These are phyloP conservation scores for Podospora tetraspora DNA, from an alignment of 495 filamentous ascomycete species.

Conservation along the genomic window DNA sequence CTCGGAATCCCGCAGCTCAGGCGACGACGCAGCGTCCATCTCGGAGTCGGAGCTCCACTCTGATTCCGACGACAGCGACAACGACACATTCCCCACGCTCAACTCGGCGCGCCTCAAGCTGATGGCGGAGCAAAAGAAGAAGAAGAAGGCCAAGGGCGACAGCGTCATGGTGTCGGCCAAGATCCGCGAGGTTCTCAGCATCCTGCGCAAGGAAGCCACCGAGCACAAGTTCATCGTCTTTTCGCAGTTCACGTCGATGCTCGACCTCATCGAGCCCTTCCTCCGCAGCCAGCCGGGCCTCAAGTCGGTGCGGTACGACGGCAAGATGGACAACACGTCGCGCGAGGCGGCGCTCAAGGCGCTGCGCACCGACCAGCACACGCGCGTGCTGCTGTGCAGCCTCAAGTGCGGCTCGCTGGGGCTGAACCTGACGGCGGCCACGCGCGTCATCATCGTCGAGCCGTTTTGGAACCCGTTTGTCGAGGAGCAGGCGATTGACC, in stretches of 20 bases:
- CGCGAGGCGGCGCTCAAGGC: constrained; percentile 73
- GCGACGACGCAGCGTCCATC: constrained; percentile 22
- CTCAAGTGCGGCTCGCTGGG: constrained; percentile 90
- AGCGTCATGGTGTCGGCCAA: constrained; percentile 73
- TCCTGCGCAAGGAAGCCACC: constrained; percentile 71
- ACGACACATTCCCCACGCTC: neutral
- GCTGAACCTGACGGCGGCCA: constrained; percentile 90
- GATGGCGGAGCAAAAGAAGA: neutral
- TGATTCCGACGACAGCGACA: constrained; percentile 32
- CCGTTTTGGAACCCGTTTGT: constrained; percentile 99
- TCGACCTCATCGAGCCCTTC: constrained; percentile 93
- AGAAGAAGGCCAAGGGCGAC: constrained; percentile 27
- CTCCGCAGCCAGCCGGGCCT: constrained; percentile 60
- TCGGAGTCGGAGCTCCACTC: constrained; percentile 37
- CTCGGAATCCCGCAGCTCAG: constrained; percentile 12
- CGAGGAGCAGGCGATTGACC: constrained; percentile 97
- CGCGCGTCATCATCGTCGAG: constrained; percentile 88
- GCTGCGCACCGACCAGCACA: constrained; percentile 64
- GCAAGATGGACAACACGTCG: constrained; percentile 87
- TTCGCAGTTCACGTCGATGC: constrained; percentile 92
- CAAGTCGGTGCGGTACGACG: constrained; percentile 84
- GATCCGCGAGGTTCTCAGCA: constrained; percentile 73
- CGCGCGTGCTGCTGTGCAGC: constrained; percentile 80
- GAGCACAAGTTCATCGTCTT: constrained; percentile 96
- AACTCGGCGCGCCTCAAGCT: neutral